These are phyloP conservation scores for Paragyromitra xinjiangensis DNA, from an alignment of 495 filamentous ascomycete species.

Conservation along the genomic window DNA sequence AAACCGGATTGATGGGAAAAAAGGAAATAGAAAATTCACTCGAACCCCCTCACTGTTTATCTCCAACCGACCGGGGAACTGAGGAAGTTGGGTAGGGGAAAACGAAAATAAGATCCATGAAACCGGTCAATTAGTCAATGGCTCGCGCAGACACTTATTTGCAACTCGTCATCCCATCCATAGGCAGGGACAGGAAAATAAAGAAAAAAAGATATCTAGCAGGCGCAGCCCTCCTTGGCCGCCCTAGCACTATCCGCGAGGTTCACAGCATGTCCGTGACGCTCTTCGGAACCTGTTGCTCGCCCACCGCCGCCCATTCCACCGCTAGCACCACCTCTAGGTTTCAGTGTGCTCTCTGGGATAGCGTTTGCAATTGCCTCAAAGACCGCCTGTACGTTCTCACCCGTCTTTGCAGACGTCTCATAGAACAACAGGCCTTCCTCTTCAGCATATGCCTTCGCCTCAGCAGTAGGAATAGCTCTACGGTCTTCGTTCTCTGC, in stretches of 20 bases:
- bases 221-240: constrained; percentile 93
- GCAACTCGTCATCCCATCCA: not conserved
- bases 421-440: constrained; percentile 95
- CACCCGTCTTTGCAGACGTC: constrained; percentile 94
- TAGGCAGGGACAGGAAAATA: not conserved
- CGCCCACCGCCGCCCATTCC: constrained; percentile 63
- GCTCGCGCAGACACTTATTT: constrained; percentile 18
- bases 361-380: constrained; percentile 98
- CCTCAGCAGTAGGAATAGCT: constrained; percentile 78
- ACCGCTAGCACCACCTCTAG: constrained; percentile 72
- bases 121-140: constrained; percentile 9
- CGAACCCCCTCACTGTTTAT: constrained; percentile 26
- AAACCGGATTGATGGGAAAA: not conserved
- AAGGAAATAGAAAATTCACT: constrained; percentile 27
- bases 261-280: constrained; percentile 70
- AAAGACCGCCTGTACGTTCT: constrained; percentile 93
- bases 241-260: constrained; percentile 65
- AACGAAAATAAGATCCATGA: constrained; percentile 9
- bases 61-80: constrained; percentile 2
- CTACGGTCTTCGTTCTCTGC: constrained; percentile 65
- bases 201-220: constrained; percentile 61
- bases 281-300: constrained; percentile 63
- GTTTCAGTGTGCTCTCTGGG: constrained; percentile 94
- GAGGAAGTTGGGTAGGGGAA: not conserved
- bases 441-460: constrained; percentile 92